Evolutionary conservation across 805 yeast species (phyloP).

Genomic region (Saturnispora zaruensis): DNA sequence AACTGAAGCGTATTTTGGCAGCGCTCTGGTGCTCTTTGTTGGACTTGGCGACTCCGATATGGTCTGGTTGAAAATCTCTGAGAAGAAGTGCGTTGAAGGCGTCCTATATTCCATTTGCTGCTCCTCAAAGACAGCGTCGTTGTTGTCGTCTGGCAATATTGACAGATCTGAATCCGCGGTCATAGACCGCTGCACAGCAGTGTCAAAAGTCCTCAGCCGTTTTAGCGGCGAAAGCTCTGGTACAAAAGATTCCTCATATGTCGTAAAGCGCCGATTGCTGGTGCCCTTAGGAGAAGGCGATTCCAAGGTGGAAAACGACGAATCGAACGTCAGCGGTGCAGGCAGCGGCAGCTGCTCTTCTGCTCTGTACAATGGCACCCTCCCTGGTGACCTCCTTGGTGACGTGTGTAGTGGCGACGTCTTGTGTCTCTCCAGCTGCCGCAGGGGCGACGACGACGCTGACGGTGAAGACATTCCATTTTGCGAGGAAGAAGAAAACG

Average conservation of each 20-base stretch:
- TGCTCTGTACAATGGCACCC: background rate
- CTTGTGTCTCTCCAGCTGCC: background rate
- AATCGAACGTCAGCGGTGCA: constrained; percentile 6
- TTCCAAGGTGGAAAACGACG: constrained; percentile 7
- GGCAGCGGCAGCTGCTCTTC: background rate
- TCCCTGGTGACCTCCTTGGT: background rate
- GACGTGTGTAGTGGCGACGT: background rate
- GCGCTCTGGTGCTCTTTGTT: background rate
- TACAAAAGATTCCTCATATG: background rate
- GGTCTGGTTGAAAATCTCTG: constrained; percentile 7
- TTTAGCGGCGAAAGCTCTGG: constrained; percentile 7
- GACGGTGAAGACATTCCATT: background rate
- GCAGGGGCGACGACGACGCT: background rate
- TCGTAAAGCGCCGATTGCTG: background rate
- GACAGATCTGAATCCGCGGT: constrained; percentile 7
- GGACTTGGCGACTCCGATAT: constrained; percentile 11
- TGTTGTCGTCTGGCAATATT: background rate
- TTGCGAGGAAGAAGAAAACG: background rate
- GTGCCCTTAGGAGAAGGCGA: constrained; percentile 2
- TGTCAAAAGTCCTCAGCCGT: constrained; percentile 1
- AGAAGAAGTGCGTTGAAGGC: background rate
- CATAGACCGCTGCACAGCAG: background rate
- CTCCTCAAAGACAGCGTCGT: constrained; percentile 3
- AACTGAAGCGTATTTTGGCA: background rate
- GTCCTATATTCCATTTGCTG: background rate